These are phyloP conservation scores for Termitomyces sp. DNA, from an alignment of 768 basidiomycete genomes.

Conservation along the genomic window DNA sequence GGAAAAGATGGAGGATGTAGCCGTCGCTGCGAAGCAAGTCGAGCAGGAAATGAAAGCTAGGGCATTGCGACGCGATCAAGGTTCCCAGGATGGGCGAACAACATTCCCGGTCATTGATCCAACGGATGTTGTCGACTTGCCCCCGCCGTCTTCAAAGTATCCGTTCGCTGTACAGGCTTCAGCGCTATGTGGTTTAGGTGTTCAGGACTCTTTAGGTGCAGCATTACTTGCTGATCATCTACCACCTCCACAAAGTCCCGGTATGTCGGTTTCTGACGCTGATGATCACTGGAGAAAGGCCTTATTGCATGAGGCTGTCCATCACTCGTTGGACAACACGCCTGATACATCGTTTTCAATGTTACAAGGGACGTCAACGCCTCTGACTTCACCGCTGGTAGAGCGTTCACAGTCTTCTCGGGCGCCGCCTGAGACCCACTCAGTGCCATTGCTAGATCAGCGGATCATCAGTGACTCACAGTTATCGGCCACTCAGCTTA, in stretches of 20 bases:
- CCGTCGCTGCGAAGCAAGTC: slow-evolving; percentile 65
- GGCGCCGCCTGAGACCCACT: slow-evolving; percentile 13
- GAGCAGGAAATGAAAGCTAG: slow-evolving; percentile 65
- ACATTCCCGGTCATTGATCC: slow-evolving; percentile 69
- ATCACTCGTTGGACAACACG: slow-evolving; percentile 57
- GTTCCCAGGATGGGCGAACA: slow-evolving; percentile 30
- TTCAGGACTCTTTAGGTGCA: slow-evolving; percentile 70
- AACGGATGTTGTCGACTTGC: slow-evolving; percentile 78
- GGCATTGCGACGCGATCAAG: slow-evolving; percentile 40
- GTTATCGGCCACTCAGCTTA: slow-evolving; percentile 16
- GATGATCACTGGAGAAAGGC: slow-evolving; percentile 75
- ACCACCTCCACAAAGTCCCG: slow-evolving; percentile 63
- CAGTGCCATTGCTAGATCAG: slow-evolving; percentile 32
- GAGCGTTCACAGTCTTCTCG: slow-evolving; percentile 1
- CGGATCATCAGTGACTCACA: slow-evolving; percentile 36
- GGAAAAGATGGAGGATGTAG: slow-evolving; percentile 72
- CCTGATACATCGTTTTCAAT: slow-evolving; percentile 42
- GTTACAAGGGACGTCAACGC: slow-evolving; percentile 28
- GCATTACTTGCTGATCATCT: slow-evolving; percentile 69
- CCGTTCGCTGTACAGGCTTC: slow-evolving; percentile 75
- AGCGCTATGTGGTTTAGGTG: slow-evolving; percentile 64
- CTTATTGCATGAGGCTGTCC: slow-evolving; percentile 71
- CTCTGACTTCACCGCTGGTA: slow-evolving; percentile 27
- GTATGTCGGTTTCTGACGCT: slow-evolving; percentile 43
- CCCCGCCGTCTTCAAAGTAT: slow-evolving; percentile 61